Percentiles rank a stretch among this genome's conserved stretches.
Evolutionary conservation across 2,329 filamentous ascomycete species (phyloP).

Genomic region (Penicillium sp.): DNA sequence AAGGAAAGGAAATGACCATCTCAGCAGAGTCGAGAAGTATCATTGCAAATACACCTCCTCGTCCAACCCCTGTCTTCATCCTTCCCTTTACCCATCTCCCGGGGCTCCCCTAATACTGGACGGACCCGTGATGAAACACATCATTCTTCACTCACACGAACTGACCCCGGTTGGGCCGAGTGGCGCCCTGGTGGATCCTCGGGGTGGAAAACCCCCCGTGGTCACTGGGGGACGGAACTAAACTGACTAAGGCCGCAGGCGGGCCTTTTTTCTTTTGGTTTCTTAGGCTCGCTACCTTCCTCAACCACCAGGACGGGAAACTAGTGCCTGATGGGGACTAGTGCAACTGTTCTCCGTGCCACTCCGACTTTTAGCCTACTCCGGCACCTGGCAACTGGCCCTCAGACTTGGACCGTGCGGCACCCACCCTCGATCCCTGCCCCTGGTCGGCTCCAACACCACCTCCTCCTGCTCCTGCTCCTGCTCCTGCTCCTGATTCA

Average conservation of each 20-base stretch:
- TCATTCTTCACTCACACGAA: constrained; percentile 8
- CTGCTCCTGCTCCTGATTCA: not conserved
- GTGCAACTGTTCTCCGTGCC: constrained; percentile 29
- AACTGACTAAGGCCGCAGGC: constrained; percentile 17
- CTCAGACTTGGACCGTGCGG: constrained; percentile 23
- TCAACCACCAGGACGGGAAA: not conserved
- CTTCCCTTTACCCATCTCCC: too few species aligned
- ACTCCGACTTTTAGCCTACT: constrained; percentile 27
- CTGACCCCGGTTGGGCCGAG: constrained; percentile 23
- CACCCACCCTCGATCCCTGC: constrained; percentile 16
- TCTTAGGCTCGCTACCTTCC: not conserved
- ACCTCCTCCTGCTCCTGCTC: not conserved
- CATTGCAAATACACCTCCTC: not conserved
- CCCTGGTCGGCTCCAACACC: constrained; percentile 2
- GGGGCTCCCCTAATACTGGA: not conserved
- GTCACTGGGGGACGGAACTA: constrained; percentile 10
- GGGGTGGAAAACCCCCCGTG: constrained; percentile 25
- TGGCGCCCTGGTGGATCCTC: constrained; percentile 26
- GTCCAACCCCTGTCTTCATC: not conserved
- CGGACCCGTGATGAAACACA: not conserved
- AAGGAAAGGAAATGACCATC: not conserved
- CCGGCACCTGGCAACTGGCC: constrained; percentile 13
- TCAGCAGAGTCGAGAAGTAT: not conserved
- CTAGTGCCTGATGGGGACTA: constrained; percentile 22
- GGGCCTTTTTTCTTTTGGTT: not conserved